phyloP scores from a whole-genome alignment of 805 yeast genomes.

The Lipomyces spencermartinsiae region DNA sequence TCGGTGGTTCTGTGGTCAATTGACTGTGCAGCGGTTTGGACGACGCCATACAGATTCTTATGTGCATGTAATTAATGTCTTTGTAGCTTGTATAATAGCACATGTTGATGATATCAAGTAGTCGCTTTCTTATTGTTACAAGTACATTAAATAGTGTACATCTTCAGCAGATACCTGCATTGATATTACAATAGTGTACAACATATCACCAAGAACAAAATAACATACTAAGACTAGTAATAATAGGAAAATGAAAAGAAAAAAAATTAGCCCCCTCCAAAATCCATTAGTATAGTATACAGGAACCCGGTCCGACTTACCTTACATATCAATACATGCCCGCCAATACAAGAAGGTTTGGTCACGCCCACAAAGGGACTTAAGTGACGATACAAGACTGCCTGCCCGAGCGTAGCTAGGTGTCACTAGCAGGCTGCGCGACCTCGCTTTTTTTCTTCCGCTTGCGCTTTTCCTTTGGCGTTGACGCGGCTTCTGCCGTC shows the following conservation, averaged over 20 bases:
- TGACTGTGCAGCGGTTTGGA: neutral
- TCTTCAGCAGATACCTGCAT: neutral
- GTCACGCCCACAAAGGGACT: constrained; percentile 1
- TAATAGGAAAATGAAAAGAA: neutral
- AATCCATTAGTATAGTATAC: neutral
- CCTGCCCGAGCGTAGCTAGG: constrained; percentile 2
- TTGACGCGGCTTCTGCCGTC: constrained; percentile 8
- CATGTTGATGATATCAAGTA: neutral
- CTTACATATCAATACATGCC: neutral
- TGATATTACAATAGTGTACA: neutral
- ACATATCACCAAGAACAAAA: neutral
- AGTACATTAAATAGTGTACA: neutral
- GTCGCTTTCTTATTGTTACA: neutral
- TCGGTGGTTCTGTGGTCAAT: too few relatives aligned
- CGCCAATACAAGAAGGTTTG: neutral
- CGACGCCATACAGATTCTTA: neutral
- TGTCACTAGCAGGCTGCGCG: neutral
- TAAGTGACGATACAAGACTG: constrained; percentile 13
- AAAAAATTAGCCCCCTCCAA: neutral
- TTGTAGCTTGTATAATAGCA: neutral
- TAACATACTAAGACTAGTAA: neutral
- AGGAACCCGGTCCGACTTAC: neutral
- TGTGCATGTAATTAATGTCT: neutral
- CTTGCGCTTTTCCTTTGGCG: constrained; percentile 26
- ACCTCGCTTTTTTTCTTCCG: constrained; percentile 21